Conservation (phyloP, 441 rosid genomes). For the Eutrema salsugineum region DNA sequence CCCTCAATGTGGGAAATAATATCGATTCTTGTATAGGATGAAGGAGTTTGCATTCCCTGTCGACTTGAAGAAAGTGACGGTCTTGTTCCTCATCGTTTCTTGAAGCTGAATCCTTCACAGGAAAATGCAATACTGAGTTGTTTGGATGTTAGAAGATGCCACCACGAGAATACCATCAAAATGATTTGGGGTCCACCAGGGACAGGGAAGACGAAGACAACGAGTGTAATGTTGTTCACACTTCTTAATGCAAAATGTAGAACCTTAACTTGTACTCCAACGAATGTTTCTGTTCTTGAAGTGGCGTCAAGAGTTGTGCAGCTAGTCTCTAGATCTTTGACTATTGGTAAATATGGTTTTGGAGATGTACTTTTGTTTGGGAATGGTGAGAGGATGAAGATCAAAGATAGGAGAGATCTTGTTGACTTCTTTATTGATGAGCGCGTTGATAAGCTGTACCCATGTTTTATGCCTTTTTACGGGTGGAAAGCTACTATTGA, state of each 20-base stretch:
- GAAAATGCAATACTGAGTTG: conserved; percentile 1
- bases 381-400: conserved; percentile 36
- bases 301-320: conserved; percentile 44
- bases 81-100: conserved; percentile 3
- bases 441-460: conserved; percentile 35
- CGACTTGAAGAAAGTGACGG: not conserved
- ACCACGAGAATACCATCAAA: conserved; percentile 29
- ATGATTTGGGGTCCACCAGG: conserved; percentile 69
- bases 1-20: not conserved
- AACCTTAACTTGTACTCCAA: conserved; percentile 57
- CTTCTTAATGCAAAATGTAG: conserved; percentile 40
- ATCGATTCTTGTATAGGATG: not conserved
- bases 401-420: conserved; percentile 33
- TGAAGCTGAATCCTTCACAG: not conserved
- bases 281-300: conserved; percentile 53
- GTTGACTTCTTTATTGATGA: conserved; percentile 41
- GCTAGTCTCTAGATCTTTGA: conserved; percentile 26
- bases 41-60: conserved; percentile 12
- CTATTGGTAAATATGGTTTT: conserved; percentile 15
- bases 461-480: conserved; percentile 32
- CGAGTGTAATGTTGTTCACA: conserved; percentile 30
- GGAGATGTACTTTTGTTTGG: conserved; percentile 58
- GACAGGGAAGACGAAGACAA: conserved; percentile 53
- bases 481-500: conserved; percentile 40
- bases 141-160: conserved; percentile 19